These are phyloP conservation scores for Pythium monospermum DNA, from an alignment of 352 stramenopile species.

Conservation along the genomic window DNA sequence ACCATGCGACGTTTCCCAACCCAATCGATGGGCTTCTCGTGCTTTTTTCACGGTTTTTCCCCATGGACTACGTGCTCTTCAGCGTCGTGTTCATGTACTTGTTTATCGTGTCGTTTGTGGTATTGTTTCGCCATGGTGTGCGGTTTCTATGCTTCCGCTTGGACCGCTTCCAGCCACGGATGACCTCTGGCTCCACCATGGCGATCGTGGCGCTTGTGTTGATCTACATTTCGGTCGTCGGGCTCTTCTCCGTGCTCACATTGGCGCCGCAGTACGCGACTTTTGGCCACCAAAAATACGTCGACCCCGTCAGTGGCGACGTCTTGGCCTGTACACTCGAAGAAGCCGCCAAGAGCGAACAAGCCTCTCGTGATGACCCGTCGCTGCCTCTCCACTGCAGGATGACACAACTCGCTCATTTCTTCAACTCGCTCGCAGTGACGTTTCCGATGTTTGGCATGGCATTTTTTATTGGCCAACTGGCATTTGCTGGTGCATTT, in stretches of 20 bases:
- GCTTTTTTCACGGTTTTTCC: constrained; percentile 67
- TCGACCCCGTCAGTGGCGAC: constrained; percentile 28
- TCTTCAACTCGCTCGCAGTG: constrained; percentile 74
- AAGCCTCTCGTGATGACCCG: too few relatives aligned
- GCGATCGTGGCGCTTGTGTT: constrained; percentile 70
- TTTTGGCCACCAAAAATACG: constrained; percentile 77
- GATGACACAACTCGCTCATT: constrained; percentile 70
- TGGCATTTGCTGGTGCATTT: constrained; percentile 67
- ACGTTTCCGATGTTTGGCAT: constrained; percentile 70
- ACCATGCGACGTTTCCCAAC: constrained; percentile 59
- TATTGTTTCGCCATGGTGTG: constrained; percentile 71
- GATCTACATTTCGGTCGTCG: constrained; percentile 78
- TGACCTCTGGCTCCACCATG: constrained; percentile 75
- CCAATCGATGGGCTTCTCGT: constrained; percentile 73
- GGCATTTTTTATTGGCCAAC: constrained; percentile 69
- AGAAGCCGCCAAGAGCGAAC: constrained; percentile 47
- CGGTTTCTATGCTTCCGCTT: constrained; percentile 78
- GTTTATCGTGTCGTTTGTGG: constrained; percentile 68
- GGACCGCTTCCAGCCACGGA: constrained; percentile 57
- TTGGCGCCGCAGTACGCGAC: constrained; percentile 81
- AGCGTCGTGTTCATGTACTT: constrained; percentile 72
- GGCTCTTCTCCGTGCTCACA: constrained; percentile 76
- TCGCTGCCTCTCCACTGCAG: constrained; percentile 43
- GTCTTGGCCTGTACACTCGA: constrained; percentile 61
- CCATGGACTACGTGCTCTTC: constrained; percentile 83